Evolutionary conservation across 768 basidiomycete genomes (phyloP).

Genomic region (Suillus brevipes): DNA sequence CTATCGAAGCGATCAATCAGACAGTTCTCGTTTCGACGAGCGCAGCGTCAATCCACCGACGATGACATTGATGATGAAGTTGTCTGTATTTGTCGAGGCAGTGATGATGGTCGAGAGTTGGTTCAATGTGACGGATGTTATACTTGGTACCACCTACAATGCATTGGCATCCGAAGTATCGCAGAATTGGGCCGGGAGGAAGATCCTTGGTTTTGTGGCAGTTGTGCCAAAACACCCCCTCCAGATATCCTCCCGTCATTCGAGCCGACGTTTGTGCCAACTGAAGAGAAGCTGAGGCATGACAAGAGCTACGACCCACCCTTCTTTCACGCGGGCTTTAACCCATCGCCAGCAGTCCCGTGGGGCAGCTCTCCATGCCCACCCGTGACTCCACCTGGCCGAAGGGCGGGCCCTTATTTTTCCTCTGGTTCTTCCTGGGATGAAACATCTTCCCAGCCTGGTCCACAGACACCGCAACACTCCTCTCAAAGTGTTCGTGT

Average conservation of each 20-base stretch:
- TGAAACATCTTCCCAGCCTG: slow-evolving; percentile 48
- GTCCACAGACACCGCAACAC: slow-evolving; percentile 57
- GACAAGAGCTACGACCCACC: slow-evolving; percentile 51
- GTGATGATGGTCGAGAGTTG: slow-evolving; percentile 69
- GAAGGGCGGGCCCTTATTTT: slow-evolving; percentile 28
- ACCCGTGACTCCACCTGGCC: slow-evolving; percentile 54
- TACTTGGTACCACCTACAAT: slow-evolving; percentile 81
- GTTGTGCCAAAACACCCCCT: slow-evolving; percentile 48
- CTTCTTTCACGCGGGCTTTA: slow-evolving; percentile 54
- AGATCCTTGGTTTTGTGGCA: slow-evolving; percentile 76
- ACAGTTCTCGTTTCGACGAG: slow-evolving; percentile 51
- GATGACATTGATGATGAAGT: slow-evolving; percentile 48
- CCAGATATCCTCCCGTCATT: slow-evolving; percentile 31
- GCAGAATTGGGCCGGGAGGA: slow-evolving; percentile 72
- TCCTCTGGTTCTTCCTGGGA: slow-evolving; percentile 45
- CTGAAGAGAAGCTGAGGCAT: slow-evolving; percentile 48
- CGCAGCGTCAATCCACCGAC: slow-evolving; percentile 41
- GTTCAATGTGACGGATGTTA: slow-evolving; percentile 83
- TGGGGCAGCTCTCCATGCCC: slow-evolving; percentile 42
- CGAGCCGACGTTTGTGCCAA: slow-evolving; percentile 72
- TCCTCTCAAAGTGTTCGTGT: slow-evolving; percentile 38
- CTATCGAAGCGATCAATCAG: slow-evolving; percentile 72
- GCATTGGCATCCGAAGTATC: slow-evolving; percentile 68
- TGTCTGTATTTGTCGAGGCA: slow-evolving; percentile 66
- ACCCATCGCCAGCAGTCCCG: slow-evolving; percentile 55